Evolutionary conservation across 495 filamentous ascomycete genomes (phyloP), one percentile per base, ranked within the genome.

Genomic region (Opeltia flavorubescens): DNA sequence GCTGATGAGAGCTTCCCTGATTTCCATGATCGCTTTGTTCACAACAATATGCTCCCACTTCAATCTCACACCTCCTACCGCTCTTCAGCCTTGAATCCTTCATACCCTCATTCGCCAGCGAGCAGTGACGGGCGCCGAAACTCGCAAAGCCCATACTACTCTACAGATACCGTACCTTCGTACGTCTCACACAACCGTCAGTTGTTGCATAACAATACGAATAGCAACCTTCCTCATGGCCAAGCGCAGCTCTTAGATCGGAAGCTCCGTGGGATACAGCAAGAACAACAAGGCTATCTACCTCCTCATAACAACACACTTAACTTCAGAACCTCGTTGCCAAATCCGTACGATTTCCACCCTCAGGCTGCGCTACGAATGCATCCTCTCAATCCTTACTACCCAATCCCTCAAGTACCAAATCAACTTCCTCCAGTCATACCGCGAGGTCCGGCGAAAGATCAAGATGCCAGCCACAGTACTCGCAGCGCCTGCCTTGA

Each of bases 401-500:
- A 60, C 27, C 36, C 53, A 1, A 46, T 63, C 40, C 57, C 57
- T 18, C 41, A 52, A n/a, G 53, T 60, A 11, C 43, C 45, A 8
- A 45, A 50, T 24, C 47, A 65, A 0, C 45, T 61, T 0, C 54
- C 64, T 0, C 55, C 67, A 28, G 47, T 66, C 26, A 71, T 70
- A 48, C 71, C 50, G 41, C 66, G 66, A 47, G 70, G 69, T 47
- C 67, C 67, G 12, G 65, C 74, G 25, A 75, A 77, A 49, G 83
- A 86, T 27, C 72, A 80, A 27, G 82, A 88, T 50, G 64, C 73
- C 3, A 67, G 72, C 0, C 76, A 79, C 21, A 76, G 74, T 47
- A 62, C 83, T 3, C 72, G 84, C 43, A 94, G 88, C 59, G 58
- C 69, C 20, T 66, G 89, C 2, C 67, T 95, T 2, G 79, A 87